Evolutionary conservation across 2,329 filamentous ascomycete genomes (phyloP).

Genomic region (Pseudogymnoascus sp.): DNA sequence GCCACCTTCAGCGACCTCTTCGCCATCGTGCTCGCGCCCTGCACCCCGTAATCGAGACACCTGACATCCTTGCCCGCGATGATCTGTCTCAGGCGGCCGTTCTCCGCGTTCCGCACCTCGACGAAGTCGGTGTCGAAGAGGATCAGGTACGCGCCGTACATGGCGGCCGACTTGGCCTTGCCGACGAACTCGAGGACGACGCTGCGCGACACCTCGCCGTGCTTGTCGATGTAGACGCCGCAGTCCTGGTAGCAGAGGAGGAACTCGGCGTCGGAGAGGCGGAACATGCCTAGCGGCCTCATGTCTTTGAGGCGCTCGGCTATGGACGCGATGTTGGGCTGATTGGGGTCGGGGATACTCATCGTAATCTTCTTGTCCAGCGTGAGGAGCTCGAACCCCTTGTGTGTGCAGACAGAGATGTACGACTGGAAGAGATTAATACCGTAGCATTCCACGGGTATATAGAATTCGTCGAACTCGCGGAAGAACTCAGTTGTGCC

Average conservation of each 20-base stretch:
- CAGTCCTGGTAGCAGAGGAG: constrained; percentile 91
- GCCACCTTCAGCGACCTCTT: constrained; percentile 79
- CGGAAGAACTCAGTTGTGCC: constrained; percentile 91
- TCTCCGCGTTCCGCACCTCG: constrained; percentile 93
- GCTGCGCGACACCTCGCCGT: constrained; percentile 86
- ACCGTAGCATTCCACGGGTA: constrained; percentile 87
- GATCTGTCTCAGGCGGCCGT: constrained; percentile 85
- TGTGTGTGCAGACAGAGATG: constrained; percentile 81
- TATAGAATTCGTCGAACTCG: constrained; percentile 98
- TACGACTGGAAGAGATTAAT: constrained; percentile 95
- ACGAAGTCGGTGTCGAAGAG: constrained; percentile 96
- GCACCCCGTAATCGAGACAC: constrained; percentile 75
- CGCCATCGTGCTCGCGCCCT: constrained; percentile 45
- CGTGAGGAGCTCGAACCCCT: constrained; percentile 91
- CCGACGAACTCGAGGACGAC: constrained; percentile 99
- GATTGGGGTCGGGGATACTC: constrained; percentile 80
- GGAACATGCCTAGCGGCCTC: constrained; percentile 90
- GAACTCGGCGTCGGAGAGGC: constrained; percentile 85
- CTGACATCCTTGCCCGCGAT: constrained; percentile 86
- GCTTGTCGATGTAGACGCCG: constrained; percentile 95
- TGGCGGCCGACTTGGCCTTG: constrained; percentile 73
- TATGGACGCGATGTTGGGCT: constrained; percentile 73
- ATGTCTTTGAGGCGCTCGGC: constrained; percentile 74
- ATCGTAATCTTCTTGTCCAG: constrained; percentile 95
- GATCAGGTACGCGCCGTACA: constrained; percentile 85